Conservation (phyloP, 768 basidiomycete species). For the Nidularia pulvinata region DNA sequence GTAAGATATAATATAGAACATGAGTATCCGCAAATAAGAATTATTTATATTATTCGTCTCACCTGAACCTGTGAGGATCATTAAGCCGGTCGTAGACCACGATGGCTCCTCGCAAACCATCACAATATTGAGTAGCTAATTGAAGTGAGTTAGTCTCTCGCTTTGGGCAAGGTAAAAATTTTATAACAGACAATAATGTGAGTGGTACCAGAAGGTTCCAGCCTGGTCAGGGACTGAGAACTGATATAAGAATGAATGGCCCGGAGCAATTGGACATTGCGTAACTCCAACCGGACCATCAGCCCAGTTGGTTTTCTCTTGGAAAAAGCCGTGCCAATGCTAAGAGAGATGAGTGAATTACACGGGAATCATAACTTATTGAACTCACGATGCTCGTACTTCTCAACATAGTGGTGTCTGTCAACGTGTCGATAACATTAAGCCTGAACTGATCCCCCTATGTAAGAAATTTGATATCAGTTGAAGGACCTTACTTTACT, state of each 20-base stretch:
- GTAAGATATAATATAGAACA: neutral
- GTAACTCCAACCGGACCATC: slow-evolving; percentile 38
- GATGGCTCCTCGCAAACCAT: slow-evolving; percentile 49
- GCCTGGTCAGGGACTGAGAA: slow-evolving; percentile 31
- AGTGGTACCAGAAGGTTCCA: slow-evolving; percentile 45
- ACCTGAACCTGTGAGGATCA: slow-evolving; percentile 25
- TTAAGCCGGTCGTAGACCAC: slow-evolving; percentile 37
- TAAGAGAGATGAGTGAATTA: slow-evolving; percentile 9
- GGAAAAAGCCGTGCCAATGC: slow-evolving; percentile 47
- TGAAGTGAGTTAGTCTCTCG: slow-evolving; percentile 6
- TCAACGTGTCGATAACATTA: slow-evolving; percentile 45
- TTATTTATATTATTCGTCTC: neutral
- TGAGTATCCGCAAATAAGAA: neutral
- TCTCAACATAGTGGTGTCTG: slow-evolving; percentile 46
- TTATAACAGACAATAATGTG: slow-evolving; percentile 23
- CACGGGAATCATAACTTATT: neutral
- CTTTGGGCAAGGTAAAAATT: neutral
- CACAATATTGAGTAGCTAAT: slow-evolving; percentile 51
- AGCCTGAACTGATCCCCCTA: slow-evolving; percentile 42
- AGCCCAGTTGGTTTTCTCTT: slow-evolving; percentile 30
- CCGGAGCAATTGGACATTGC: slow-evolving; percentile 40
- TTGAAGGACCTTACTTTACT: neutral
- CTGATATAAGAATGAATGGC: slow-evolving; percentile 36
- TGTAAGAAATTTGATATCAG: neutral
- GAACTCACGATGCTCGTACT: slow-evolving; percentile 47